Base-by-base conservation (phyloP, 1,284 basidiomycete species). In the Psilocybe mexicana region DNA sequence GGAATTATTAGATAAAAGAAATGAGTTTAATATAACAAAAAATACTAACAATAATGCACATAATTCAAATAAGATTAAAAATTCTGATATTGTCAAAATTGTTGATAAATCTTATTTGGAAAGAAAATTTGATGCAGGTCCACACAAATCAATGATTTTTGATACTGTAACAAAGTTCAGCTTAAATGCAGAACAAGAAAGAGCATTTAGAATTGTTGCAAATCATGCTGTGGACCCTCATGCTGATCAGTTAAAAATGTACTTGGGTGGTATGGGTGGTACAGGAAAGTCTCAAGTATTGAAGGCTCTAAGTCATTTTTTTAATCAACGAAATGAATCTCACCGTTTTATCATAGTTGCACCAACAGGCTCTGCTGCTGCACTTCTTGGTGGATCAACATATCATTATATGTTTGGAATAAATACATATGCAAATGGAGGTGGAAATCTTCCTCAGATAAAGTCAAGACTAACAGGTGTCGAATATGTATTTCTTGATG, bases 201-300 rank as follows among this genome's bases (percentile, higher is more conserved):
- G 70, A n/a, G 75, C 74, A 0, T 76, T 75, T 52, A 44, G 60
- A 3, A 70, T 76, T 7, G 59, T 73, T 30, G 70, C 70, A 0
- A 69, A 72, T 42, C 72, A 74, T 67, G 60, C 68, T 1, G 23
- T 61, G 3, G 26, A 14, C 24, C 14, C 42, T 3, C 18, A 47
- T 18, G 51, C 59, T 7, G 59, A 67, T 4, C 72, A 67, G 14
- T 51, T 76, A 0, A 60, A 63, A 42, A 75, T 77, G 72, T 72
- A 75, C 58, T 30, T 77, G 1, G 73, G 70, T 6, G 75, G 75
- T 0, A 72, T 74, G 69, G 74, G 67, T 11, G 72, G 74, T 1
- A 72, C 72, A 2, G 74, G 75, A 5, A 77, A 77, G 61, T 72
- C 72, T 14, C 70, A 68, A 18, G 76, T 78, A 0, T 48, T 65